Conservation (phyloP, 2,329 filamentous ascomycete genomes). For the Aspergillus hiratsukae region DNA sequence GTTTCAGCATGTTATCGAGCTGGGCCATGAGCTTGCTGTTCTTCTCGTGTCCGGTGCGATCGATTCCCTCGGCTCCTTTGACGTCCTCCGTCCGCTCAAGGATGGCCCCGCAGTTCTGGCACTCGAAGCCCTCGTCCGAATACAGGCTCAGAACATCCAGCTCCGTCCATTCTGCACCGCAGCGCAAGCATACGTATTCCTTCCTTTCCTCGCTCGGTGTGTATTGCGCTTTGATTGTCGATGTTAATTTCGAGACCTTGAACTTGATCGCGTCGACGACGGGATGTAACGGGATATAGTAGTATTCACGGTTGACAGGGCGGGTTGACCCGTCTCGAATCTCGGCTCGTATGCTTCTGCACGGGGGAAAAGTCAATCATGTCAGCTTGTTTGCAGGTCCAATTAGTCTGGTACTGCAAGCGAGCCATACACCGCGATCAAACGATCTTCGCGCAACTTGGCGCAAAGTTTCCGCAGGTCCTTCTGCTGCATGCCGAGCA, state of each 20-base stretch:
- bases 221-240: conserved; percentile 78
- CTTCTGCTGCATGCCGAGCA: conserved; percentile 87
- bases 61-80: conserved; percentile 39
- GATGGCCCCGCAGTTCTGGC: conserved; percentile 65
- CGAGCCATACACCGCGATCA: conserved; percentile 68
- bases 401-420: conserved; percentile 3
- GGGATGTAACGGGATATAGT: conserved; percentile 92
- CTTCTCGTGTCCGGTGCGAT: conserved; percentile 47
- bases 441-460: conserved; percentile 76
- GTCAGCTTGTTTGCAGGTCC: conserved; percentile 10
- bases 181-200: conserved; percentile 80
- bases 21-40: conserved; percentile 48
- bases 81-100: conserved; percentile 44
- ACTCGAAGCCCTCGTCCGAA: conserved; percentile 66
- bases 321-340: conserved; percentile 75
- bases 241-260: conserved; percentile 81
- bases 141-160: conserved; percentile 82
- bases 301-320: conserved; percentile 84
- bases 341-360: conserved; percentile 68
- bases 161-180: conserved; percentile 80
- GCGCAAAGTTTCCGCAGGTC: conserved; percentile 86
- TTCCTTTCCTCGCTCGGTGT: conserved; percentile 81
- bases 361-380: conserved; percentile 4
- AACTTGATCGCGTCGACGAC: conserved; percentile 97
- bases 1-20: conserved; percentile 43